Conservation (phyloP, 148 eudicot genomes). For the Rheum nobile region DNA sequence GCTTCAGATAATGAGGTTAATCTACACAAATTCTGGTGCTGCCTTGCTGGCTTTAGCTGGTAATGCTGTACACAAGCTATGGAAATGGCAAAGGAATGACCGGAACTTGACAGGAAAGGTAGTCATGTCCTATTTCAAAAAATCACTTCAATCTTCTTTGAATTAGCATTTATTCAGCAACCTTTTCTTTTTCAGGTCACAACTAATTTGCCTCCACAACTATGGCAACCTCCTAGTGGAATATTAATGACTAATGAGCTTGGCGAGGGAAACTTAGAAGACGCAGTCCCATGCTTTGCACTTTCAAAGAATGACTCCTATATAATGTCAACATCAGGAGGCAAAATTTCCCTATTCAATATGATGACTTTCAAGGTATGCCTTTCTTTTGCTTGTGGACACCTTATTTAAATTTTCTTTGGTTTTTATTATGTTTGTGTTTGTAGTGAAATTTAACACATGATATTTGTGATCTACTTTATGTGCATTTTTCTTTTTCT, state of each 20-base stretch:
- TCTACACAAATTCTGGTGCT: conserved; percentile 44
- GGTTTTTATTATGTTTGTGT: background rate
- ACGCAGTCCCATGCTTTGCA: conserved; percentile 46
- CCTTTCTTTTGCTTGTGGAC: background rate
- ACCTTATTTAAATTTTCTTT: background rate
- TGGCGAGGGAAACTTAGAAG: conserved; percentile 36
- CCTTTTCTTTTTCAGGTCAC: conserved; percentile 24
- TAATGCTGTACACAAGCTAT: conserved; percentile 45
- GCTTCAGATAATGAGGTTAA: conserved; percentile 36
- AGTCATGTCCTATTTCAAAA: conserved; percentile 6
- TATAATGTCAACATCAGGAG: conserved; percentile 54
- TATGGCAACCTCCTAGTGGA: conserved; percentile 59
- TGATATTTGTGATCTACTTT: background rate
- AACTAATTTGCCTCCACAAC: conserved; percentile 29
- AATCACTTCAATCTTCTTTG: background rate
- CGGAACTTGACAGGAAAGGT: conserved; percentile 31
- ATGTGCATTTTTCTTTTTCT: background rate
- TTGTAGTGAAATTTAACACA: background rate
- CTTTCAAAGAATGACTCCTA: conserved; percentile 56
- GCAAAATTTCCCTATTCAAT: conserved; percentile 44
- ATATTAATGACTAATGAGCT: conserved; percentile 43
- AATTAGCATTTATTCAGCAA: background rate
- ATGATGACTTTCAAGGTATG: conserved; percentile 46
- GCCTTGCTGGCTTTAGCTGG: conserved; percentile 36
- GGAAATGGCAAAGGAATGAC: conserved; percentile 46